Conservation (phyloP, 1,284 basidiomycete genomes). For the Boletellus dicymbophilus region DNA sequence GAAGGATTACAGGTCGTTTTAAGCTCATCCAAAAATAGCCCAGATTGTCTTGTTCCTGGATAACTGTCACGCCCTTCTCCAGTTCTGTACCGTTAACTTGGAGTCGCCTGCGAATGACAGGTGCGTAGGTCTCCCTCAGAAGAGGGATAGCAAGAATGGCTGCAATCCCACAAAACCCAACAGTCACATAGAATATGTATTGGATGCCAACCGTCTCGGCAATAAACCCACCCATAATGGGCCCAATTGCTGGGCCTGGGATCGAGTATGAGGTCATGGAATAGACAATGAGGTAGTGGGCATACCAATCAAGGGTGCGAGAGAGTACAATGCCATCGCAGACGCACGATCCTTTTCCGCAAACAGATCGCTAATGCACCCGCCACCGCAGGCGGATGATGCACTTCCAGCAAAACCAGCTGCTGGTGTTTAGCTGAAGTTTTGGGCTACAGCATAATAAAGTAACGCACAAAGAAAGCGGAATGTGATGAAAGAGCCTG, state of each 20-base stretch:
- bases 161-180: constrained; percentile 27
- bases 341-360: constrained; percentile 37
- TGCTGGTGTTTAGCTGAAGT: too few relatives aligned
- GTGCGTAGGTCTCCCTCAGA: constrained; percentile 40
- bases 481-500: constrained; percentile 51
- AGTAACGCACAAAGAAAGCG: constrained; percentile 48
- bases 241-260: constrained; percentile 34
- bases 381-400: constrained; percentile 50
- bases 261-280: constrained; percentile 8
- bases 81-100: constrained; percentile 13
- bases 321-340: constrained; percentile 38
- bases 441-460: too few relatives aligned
- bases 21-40: constrained; percentile 39
- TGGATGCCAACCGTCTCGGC: constrained; percentile 33
- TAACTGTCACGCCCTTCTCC: constrained; percentile 16
- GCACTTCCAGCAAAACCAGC: constrained; percentile 49
- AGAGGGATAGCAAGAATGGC: constrained; percentile 33
- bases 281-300: neutral
- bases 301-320: constrained; percentile 37
- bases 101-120: constrained; percentile 31
- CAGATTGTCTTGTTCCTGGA: constrained; percentile 9
- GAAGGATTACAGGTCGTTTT: constrained; percentile 37
- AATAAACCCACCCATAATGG: constrained; percentile 37
- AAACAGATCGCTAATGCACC: constrained; percentile 51
- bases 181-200: constrained; percentile 39